phyloP scores from a whole-genome alignment of 2,329 filamentous ascomycete species.

The Tolypocladium amazonense region DNA sequence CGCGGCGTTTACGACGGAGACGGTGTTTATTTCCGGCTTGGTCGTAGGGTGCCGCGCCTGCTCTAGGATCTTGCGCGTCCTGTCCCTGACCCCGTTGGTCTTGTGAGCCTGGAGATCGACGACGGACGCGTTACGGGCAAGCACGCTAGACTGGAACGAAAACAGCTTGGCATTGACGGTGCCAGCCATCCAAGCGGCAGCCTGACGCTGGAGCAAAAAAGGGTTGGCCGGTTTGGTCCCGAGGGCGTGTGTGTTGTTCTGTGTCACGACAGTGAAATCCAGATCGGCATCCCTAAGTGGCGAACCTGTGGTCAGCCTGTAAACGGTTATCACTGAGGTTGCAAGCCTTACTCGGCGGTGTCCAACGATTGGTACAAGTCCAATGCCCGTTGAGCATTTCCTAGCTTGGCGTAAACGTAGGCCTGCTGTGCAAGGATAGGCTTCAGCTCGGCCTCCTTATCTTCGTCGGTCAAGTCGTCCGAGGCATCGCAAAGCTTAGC shows the following conservation, averaged over 20 bases:
- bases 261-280: conserved; percentile 54
- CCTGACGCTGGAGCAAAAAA: conserved; percentile 53
- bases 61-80: conserved; percentile 31
- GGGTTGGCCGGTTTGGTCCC: conserved; percentile 44
- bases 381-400: conserved; percentile 54
- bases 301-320: neutral
- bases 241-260: conserved; percentile 48
- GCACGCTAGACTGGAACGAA: conserved; percentile 49
- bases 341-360: conserved; percentile 43
- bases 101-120: conserved; percentile 59
- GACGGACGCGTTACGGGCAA: conserved; percentile 51
- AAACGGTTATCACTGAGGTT: neutral
- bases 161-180: conserved; percentile 57
- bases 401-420: conserved; percentile 58
- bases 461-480: conserved; percentile 62
- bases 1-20: conserved; percentile 54
- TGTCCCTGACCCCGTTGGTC: conserved; percentile 46
- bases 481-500: conserved; percentile 60
- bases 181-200: conserved; percentile 41
- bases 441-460: conserved; percentile 63
- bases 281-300: conserved; percentile 49
- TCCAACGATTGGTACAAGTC: conserved; percentile 51
- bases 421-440: conserved; percentile 70
- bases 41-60: conserved; percentile 16
- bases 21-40: conserved; percentile 22